Percentiles rank a stretch among this genome's conserved stretches.
These are phyloP conservation scores for Hypericum androsaemum DNA, from an alignment of 345 rosid genomes.

Conservation along the genomic window DNA sequence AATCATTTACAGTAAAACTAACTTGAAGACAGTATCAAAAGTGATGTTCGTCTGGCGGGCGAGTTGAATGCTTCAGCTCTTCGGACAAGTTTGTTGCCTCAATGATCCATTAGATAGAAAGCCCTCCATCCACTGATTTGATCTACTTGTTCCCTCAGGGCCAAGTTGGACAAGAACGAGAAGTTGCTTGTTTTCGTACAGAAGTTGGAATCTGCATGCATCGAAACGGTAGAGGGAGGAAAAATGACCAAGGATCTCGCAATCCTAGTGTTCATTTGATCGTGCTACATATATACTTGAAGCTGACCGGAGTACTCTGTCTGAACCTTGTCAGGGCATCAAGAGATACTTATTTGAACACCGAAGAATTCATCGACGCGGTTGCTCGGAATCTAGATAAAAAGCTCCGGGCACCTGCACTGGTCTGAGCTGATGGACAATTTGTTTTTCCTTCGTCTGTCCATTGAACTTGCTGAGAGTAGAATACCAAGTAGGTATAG, in stretches of 20 bases:
- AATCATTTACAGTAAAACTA: too few species aligned
- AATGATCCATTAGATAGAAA: not conserved
- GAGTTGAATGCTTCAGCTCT: not conserved
- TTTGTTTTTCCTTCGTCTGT: too few species aligned
- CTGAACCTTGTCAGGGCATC: conserved; percentile 45
- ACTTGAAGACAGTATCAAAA: not conserved
- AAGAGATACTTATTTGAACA: conserved; percentile 60
- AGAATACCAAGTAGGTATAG: too few species aligned
- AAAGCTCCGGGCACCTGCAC: conserved; percentile 39
- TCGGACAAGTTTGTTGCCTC: too few species aligned
- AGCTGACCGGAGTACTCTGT: not conserved
- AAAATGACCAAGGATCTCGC: conserved; percentile 98
- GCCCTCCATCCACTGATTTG: not conserved
- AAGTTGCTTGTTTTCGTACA: conserved; percentile 59
- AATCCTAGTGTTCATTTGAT: conserved; percentile 23
- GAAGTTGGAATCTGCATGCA: conserved; percentile 80
- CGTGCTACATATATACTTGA: not conserved
- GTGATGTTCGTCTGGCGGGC: not conserved
- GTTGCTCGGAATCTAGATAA: conserved; percentile 50
- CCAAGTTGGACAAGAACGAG: conserved; percentile 74
- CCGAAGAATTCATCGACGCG: conserved; percentile 79
- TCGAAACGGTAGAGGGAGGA: conserved; percentile 76
- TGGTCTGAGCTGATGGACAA: conserved; percentile 14
- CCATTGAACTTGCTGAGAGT: too few species aligned
- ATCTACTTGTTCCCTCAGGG: conserved; percentile 31